Percentiles rank a stretch among this genome's conserved stretches.
These are phyloP conservation scores for Massariosphaeria phaeospora DNA, from an alignment of 495 filamentous ascomycete genomes.

Conservation along the genomic window DNA sequence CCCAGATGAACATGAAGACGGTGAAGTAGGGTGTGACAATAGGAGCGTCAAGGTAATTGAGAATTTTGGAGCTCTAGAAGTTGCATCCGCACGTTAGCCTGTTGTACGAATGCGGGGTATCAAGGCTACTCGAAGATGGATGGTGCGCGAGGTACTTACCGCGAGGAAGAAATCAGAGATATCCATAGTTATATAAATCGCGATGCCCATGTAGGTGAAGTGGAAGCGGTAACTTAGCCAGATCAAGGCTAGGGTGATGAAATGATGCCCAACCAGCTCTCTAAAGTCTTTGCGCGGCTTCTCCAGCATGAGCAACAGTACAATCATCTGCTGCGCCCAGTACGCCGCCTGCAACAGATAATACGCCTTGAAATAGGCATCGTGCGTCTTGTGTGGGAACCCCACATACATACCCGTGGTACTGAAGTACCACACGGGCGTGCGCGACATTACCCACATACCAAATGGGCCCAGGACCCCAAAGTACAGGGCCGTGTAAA, in stretches of 20 bases:
- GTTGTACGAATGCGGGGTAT: background rate
- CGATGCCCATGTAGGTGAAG: constrained; percentile 96
- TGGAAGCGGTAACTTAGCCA: constrained; percentile 91
- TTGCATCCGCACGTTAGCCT: background rate
- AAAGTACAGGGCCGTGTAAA: constrained; percentile 97
- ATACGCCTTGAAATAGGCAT: constrained; percentile 88
- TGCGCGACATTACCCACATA: constrained; percentile 84
- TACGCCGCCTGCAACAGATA: constrained; percentile 94
- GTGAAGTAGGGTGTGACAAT: constrained; percentile 78
- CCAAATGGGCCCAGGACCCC: constrained; percentile 77
- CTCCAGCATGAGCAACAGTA: constrained; percentile 82
- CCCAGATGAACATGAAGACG: constrained; percentile 78
- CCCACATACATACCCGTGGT: constrained; percentile 84
- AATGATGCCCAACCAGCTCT: constrained; percentile 90
- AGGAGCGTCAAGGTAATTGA: constrained; percentile 83
- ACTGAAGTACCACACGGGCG: constrained; percentile 98
- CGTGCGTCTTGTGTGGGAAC: constrained; percentile 84
- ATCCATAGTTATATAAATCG: constrained; percentile 95
- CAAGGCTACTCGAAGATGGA: background rate
- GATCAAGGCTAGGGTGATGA: constrained; percentile 87
- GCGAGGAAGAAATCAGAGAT: constrained; percentile 96
- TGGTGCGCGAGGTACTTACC: constrained; percentile 50
- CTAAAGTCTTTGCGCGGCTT: constrained; percentile 95
- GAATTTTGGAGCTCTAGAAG: constrained; percentile 76
- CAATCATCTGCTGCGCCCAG: constrained; percentile 93